Evolutionary conservation across 2,329 filamentous ascomycete species (phyloP).

Genomic region (Fusarium sp.): DNA sequence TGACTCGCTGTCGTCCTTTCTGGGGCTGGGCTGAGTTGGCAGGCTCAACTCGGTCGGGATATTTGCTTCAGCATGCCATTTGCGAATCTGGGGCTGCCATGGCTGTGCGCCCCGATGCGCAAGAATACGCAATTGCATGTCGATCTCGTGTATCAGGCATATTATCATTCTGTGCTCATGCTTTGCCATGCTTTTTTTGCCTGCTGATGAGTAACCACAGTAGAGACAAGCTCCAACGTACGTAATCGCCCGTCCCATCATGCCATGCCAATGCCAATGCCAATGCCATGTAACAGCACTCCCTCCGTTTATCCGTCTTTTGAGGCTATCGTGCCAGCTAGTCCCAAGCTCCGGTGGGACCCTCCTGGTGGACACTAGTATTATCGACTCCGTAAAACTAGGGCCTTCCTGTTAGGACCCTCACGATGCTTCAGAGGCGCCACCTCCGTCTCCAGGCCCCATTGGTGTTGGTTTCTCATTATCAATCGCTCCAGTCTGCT

Average conservation of each 20-base stretch:
- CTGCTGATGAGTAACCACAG: slow-evolving; percentile 34
- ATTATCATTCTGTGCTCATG: slow-evolving; percentile 6
- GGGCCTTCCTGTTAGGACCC: slow-evolving; percentile 35
- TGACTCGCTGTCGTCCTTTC: slow-evolving; percentile 21
- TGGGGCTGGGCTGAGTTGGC: slow-evolving; percentile 4
- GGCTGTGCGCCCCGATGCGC: slow-evolving; percentile 6
- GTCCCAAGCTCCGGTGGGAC: slow-evolving; percentile 41
- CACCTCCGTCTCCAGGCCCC: slow-evolving; percentile 27
- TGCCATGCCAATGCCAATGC: slow-evolving; percentile 41
- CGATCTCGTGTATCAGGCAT: slow-evolving; percentile 22
- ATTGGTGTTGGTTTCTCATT: slow-evolving; percentile 29
- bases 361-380: slow-evolving; percentile 18
- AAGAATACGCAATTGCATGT: slow-evolving; percentile 30
- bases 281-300: slow-evolving; percentile 28
- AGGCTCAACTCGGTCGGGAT: slow-evolving; percentile 9
- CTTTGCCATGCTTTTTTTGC: slow-evolving; percentile 34
- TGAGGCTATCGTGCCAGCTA: slow-evolving; percentile 39
- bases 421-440: slow-evolving; percentile 46
- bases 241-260: slow-evolving; percentile 47
- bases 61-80: slow-evolving; percentile 34
- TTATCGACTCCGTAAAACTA: background rate
- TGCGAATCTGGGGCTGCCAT: slow-evolving; percentile 23
- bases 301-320: slow-evolving; percentile 41
- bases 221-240: slow-evolving; percentile 37
- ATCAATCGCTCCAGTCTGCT: slow-evolving; percentile 27